Percentiles rank a stretch among this genome's conserved stretches.
Conservation (phyloP, 2,329 filamentous ascomycete genomes). For the Hymenoscyphus fraxineus region DNA sequence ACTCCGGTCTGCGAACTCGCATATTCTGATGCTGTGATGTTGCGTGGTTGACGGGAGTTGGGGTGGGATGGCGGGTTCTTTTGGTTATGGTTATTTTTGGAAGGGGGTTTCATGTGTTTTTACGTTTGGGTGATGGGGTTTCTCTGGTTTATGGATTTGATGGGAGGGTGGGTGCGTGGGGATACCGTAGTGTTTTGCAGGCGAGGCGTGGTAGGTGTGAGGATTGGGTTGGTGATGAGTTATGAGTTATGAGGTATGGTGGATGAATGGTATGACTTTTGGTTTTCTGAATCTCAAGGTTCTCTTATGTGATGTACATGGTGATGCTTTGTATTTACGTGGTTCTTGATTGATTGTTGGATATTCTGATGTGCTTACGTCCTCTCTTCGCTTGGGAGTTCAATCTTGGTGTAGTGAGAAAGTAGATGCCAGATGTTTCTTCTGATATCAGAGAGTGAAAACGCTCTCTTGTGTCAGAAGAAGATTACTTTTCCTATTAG, state of each 20-base stretch:
- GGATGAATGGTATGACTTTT: neutral
- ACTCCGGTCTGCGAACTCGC: neutral
- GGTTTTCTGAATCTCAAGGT: neutral
- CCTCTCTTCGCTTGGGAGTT: too few relatives aligned
- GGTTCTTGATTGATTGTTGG: neutral
- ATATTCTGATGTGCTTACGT: neutral
- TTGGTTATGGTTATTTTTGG: neutral
- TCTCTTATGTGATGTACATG: neutral
- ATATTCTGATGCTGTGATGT: neutral
- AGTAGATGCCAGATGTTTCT: too few relatives aligned
- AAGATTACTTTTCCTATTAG: too few relatives aligned
- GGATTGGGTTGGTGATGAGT: neutral
- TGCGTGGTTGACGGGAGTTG: neutral
- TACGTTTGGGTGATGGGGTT: neutral
- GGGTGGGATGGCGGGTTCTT: neutral
- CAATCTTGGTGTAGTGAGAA: too few relatives aligned
- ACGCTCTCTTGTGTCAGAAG: too few relatives aligned
- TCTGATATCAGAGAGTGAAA: too few relatives aligned
- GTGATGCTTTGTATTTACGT: neutral
- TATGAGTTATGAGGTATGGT: constrained; percentile 2
- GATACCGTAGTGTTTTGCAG: neutral
- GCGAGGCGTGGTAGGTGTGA: neutral
- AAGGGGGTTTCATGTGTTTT: neutral
- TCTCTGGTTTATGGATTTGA: neutral
- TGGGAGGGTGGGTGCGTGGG: neutral